These are phyloP conservation scores for Debaryomyces subglobosus DNA, from an alignment of 1,139 yeast species.

Conservation along the genomic window DNA sequence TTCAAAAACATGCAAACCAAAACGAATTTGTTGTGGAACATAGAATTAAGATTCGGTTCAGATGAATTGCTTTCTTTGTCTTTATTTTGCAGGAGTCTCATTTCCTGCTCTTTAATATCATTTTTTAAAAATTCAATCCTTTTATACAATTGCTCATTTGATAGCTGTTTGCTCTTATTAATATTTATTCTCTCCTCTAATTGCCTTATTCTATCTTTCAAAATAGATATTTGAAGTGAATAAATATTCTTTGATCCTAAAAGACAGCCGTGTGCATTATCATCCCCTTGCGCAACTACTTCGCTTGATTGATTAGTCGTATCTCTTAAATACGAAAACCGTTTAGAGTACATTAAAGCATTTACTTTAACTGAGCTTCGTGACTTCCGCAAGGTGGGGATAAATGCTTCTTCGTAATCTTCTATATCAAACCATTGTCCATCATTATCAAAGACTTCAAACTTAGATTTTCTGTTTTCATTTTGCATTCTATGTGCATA, in stretches of 20 bases:
- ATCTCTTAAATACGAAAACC: slow-evolving; percentile 45
- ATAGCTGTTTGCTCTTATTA: slow-evolving; percentile 16
- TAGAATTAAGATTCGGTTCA: background rate
- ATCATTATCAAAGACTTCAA: slow-evolving; percentile 38
- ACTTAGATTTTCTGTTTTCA: slow-evolving; percentile 18
- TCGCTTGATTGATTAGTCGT: slow-evolving; percentile 24
- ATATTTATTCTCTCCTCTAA: slow-evolving; percentile 25
- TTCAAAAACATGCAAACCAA: slow-evolving; percentile 45
- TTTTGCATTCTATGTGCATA: slow-evolving; percentile 19
- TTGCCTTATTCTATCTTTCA: slow-evolving; percentile 31
- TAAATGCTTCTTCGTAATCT: slow-evolving; percentile 46
- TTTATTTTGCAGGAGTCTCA: slow-evolving; percentile 5
- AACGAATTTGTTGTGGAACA: slow-evolving; percentile 44
- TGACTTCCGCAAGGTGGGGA: slow-evolving; percentile 28
- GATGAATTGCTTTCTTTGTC: background rate
- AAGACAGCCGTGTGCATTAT: slow-evolving; percentile 36
- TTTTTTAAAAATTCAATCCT: slow-evolving; percentile 28
- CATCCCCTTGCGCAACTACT: slow-evolving; percentile 27
- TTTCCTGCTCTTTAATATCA: slow-evolving; percentile 22
- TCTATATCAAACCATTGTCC: slow-evolving; percentile 45
- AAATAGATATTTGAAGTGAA: slow-evolving; percentile 32
- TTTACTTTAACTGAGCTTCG: slow-evolving; percentile 27
- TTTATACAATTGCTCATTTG: slow-evolving; percentile 17
- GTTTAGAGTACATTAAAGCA: slow-evolving; percentile 41
- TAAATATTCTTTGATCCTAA: slow-evolving; percentile 29